Conservation (phyloP, 495 filamentous ascomycete species). For the Penicillium coffeae region DNA sequence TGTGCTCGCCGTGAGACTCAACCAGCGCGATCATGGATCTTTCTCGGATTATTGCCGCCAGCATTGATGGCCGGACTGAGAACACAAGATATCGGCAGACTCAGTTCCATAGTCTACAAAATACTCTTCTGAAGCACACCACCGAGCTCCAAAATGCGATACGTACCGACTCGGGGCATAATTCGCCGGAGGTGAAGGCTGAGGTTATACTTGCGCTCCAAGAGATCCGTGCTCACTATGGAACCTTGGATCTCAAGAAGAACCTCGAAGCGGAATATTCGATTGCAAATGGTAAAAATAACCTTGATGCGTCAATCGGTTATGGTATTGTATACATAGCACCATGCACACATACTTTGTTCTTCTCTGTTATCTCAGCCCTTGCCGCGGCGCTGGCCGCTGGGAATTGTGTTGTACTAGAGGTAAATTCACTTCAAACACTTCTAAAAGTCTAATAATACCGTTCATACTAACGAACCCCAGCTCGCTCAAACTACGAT, state of each 20-base stretch:
- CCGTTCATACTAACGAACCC: too few relatives aligned
- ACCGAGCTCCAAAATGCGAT: conserved; percentile 38
- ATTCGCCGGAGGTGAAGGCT: conserved; percentile 33
- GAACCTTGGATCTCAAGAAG: conserved; percentile 31
- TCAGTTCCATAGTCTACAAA: conserved; percentile 43
- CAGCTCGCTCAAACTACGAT: conserved; percentile 36
- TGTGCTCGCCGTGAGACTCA: too few relatives aligned
- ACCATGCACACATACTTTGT: conserved; percentile 42
- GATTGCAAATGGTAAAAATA: conserved; percentile 42
- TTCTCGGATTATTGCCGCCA: conserved; percentile 35
- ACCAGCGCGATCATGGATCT: conserved; percentile 27
- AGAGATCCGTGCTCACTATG: conserved; percentile 43
- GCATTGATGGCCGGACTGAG: conserved; percentile 44
- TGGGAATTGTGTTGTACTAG: conserved; percentile 50
- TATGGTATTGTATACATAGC: conserved; percentile 51
- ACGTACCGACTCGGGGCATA: conserved; percentile 30
- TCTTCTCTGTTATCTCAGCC: conserved; percentile 46
- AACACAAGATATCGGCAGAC: conserved; percentile 44
- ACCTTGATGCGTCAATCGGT: conserved; percentile 18
- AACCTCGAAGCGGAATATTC: conserved; percentile 46
- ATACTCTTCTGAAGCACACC: conserved; percentile 27
- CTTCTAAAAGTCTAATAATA: too few relatives aligned
- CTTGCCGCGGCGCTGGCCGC: conserved; percentile 47
- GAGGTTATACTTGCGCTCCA: conserved; percentile 41
- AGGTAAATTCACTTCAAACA: conserved; percentile 34